Percentiles rank a stretch among this genome's conserved stretches.
phyloP scores from a whole-genome alignment of 345 rosid species.

The Isatis tinctoria region DNA sequence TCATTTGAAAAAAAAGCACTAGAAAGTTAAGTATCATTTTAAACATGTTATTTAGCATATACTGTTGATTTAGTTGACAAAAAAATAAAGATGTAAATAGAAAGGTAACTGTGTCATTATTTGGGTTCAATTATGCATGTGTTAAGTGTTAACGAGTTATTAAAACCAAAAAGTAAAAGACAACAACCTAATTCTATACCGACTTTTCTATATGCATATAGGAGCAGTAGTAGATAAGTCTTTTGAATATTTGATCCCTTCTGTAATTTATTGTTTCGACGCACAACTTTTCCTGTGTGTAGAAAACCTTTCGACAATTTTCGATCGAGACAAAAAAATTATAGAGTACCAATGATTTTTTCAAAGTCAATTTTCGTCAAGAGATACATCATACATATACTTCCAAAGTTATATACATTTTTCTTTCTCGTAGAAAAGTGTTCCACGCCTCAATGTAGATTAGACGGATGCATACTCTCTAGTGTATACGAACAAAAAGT shows the following conservation, averaged over 20 bases:
- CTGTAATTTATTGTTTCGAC: not conserved
- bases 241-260: not conserved
- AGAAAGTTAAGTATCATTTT: not conserved
- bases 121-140: too few species aligned
- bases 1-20: too few species aligned
- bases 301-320: not conserved
- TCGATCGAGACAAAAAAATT: not conserved
- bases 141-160: too few species aligned
- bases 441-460: conserved; percentile 7
- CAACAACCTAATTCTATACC: not conserved
- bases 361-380: not conserved
- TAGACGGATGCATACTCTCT: not conserved
- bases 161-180: not conserved
- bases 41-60: not conserved
- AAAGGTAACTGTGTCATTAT: not conserved
- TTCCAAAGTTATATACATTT: not conserved
- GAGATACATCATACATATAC: not conserved
- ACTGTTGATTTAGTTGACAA: not conserved
- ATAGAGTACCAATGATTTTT: not conserved
- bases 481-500: not conserved
- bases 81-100: too few species aligned
- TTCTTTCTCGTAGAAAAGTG: not conserved
- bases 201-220: not conserved
- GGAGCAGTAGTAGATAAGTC: conserved; percentile 1
- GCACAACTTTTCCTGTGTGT: not conserved